phyloP scores from a whole-genome alignment of 139 green algal genomes.

The Micractinium sp. region DNA sequence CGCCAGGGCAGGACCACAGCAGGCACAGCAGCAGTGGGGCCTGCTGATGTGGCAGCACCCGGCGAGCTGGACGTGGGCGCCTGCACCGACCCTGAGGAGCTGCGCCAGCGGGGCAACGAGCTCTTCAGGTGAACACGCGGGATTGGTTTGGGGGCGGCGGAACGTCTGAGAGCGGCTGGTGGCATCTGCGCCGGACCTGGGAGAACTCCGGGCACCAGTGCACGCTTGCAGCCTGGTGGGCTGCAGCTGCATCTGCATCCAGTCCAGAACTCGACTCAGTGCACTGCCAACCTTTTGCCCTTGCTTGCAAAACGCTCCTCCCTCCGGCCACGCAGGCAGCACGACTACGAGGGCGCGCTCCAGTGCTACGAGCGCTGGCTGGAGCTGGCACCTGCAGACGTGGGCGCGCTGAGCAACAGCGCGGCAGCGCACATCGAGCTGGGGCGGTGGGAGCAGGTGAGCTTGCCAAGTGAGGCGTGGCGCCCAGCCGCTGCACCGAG shows the following conservation, averaged over 20 bases:
- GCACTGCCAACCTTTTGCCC: neutral
- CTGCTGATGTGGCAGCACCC: no score
- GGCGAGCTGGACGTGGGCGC: neutral
- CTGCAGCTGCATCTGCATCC: no score
- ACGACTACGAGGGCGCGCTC: neutral
- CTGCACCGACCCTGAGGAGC: neutral
- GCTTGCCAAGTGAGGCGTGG: no score
- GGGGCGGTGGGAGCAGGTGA: conserved; percentile 1
- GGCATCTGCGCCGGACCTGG: no score
- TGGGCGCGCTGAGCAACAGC: neutral
- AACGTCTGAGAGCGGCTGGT: no score
- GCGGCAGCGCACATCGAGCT: neutral
- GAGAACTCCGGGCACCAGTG: no score
- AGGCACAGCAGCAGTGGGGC: neutral
- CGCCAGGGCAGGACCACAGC: neutral
- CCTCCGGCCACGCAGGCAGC: neutral
- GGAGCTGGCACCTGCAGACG: neutral
- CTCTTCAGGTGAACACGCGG: neutral
- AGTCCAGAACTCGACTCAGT: neutral
- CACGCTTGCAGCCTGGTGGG: no score
- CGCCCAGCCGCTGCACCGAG: no score
- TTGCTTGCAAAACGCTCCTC: neutral
- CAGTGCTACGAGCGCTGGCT: neutral
- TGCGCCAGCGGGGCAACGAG: neutral
- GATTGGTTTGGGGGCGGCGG: no score